Base-by-base conservation (phyloP, 129 eudicot species). In the Artemisia tridentata region DNA sequence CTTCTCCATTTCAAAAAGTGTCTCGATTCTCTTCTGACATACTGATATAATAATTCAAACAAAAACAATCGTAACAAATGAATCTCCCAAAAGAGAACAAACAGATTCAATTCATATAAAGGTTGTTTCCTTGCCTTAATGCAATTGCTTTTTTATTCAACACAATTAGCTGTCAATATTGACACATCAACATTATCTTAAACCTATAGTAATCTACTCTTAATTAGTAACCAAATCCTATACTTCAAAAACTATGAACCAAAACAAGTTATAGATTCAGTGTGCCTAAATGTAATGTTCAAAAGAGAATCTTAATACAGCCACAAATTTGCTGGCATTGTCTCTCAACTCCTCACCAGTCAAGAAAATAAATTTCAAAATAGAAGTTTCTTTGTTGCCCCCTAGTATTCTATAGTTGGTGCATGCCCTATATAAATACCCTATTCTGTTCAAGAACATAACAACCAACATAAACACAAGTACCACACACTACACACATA, bases 271-370 rank as follows among this genome's bases (percentile, higher is more conserved):
- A 73, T 54, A 72, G 62, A 75, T 25, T 53, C 72, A 31, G 46
- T 66, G 29, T 72, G 66, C 73, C 71, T 11, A 17, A 52, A 50
- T 23, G 68, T 18, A 64, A 31, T 52, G 61, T 12, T 47, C 34
- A 63, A 41, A 31, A 4, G 31, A 46, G 73, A 48, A 53, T 71
- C 72, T 74, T 61, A 21, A 59, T 43, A 72, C 64, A 69, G 64
- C 65, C 74, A 63, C 43, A 4, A 63, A 73, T 73, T 73, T 51
- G 78, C 73, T 75, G 79, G 73, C 79, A 66, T 27, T 75, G 73
- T 58, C 67, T 75, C 79, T 75, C 49, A 55, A 66, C 50, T 43
- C 46, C 23, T 51, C 72, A 65, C 50, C 59, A 45, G 43, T 75
- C 11, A 75, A 74, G n/a, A 65, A 11, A 43, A 34, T 11, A 75